Evolutionary conservation across 2,329 filamentous ascomycete genomes (phyloP), one percentile per base, ranked within the genome.

Genomic region (Colletotrichum spinosum): DNA sequence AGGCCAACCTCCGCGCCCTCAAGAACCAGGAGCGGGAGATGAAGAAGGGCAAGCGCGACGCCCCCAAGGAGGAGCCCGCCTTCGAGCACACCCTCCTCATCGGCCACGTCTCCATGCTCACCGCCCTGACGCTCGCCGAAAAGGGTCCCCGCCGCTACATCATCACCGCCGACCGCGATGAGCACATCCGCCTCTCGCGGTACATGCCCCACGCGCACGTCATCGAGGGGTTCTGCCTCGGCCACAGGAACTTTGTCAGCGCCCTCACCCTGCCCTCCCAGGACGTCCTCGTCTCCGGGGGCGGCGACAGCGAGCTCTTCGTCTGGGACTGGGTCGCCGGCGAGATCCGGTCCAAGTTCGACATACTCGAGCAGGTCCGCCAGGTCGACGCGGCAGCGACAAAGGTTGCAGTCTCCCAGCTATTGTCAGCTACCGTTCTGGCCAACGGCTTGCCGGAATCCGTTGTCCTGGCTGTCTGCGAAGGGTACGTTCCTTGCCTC

Each of bases 61-160:
- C 71, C 12, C 77, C 78, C 63, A 60, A 73, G 12, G 78, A 80
- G 35, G 76, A 74, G 42, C 78, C 83, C 11, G 71, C 81, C 34
- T 97, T 97, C 74, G 90, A 93, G 71, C 88, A 93, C 70, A 87
- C 90, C 42, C 83, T 97, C 1, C 82, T 97, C 8, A 87, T 99
- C 1, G 96, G 96, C 11, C 96, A 99, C 78, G 96, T 99, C 12
- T 97, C 95, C 1, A 92, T 98, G 88, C 87, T 99, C 54, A 97
- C 94, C 2, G 90, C 93, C 72, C 76, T 97, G 55, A 77, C 83
- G 2, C 82, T 88, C 46, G 84, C 83, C 6, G 80, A 73, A 74
- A 82, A 69, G 68, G 79, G 70, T 65, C 76, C 70, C 33, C 75
- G 76, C 35, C 76, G 76, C 13, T 87, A 87, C 69, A 85, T 88